Evolutionary conservation across 2,329 filamentous ascomycete genomes (phyloP), one percentile per base, ranked within the genome.

Genomic region (Colletotrichum kahawae): DNA sequence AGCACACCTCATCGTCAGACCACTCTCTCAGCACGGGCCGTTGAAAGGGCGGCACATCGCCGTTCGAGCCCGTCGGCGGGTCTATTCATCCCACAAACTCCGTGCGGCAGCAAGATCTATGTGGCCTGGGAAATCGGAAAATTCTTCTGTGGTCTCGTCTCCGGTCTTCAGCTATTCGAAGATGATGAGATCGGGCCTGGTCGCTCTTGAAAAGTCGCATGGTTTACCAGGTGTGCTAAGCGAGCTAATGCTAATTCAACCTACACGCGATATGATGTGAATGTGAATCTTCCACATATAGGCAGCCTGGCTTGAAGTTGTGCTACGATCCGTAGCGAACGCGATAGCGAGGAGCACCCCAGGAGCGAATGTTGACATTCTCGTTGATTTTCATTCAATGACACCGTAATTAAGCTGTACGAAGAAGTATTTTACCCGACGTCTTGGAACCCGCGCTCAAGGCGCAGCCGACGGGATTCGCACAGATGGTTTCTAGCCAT

Each of bases 301-400:
- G 38, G 10, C 21, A 7, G 10, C n/a, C n/a, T 2, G 43, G 43
- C n/a, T 51, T 51, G 43, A 13, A 51, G 0, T 51, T 13, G 43
- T 51, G 43, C 0, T 7, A 51, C 0, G 43, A 51, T 18, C 0
- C 21, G 43, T 0, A 21, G 43, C 43, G n/a, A 51, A 51, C 43
- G 43, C 43, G 43, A 48, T 48, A 48, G 43, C 43, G n/a, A 48
- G 43, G 43, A 13, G 43, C 0, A 48, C 43, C 43, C 43, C 43
- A 48, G 43, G n/a, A 48, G 43, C n/a, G 0, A 21, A 48, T 21
- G 0, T 48, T 1, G 0, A 48, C 10, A 0, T 12, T 48, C n/a
- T 48, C 43, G 10, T 0, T 48, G n/a, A 4, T 12, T 48, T 7
- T n/a, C 21, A 48, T 0, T 48, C 0, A 5, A 4, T 2, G n/a